A percentile compares a stretch with the other conserved stretches of the same genome.
phyloP scores from a whole-genome alignment of 1,284 basidiomycete species.

The Gastroboletus turbinatus region DNA sequence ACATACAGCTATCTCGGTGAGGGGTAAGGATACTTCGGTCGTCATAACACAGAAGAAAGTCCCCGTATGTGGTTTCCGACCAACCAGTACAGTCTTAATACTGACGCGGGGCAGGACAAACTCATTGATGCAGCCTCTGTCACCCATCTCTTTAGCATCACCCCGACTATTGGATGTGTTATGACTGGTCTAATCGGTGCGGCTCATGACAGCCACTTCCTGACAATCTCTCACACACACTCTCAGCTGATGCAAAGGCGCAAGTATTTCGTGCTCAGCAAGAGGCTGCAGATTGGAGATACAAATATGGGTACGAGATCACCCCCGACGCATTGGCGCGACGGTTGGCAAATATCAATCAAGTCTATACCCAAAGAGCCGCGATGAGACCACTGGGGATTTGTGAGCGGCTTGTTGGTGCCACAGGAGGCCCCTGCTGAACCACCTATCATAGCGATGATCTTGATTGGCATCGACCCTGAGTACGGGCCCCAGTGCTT shows the following conservation, averaged over 20 bases:
- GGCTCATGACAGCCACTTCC: constrained; percentile 20
- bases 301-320: constrained; percentile 98
- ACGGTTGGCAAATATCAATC: constrained; percentile 97
- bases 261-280: constrained; percentile 87
- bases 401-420: constrained; percentile 50
- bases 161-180: constrained; percentile 95
- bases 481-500: constrained; percentile 93
- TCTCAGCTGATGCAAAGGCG: constrained; percentile 85
- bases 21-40: constrained; percentile 93
- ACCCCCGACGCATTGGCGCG: constrained; percentile 94
- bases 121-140: constrained; percentile 93
- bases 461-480: constrained; percentile 90
- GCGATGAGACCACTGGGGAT: constrained; percentile 98
- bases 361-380: constrained; percentile 97
- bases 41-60: constrained; percentile 99
- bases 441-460: constrained; percentile 70
- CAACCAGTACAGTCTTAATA: background rate
- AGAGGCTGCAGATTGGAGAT: constrained; percentile 94
- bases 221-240: constrained; percentile 10
- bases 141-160: constrained; percentile 96
- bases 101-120: constrained; percentile 74
- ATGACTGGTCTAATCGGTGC: constrained; percentile 94
- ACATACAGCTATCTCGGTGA: constrained; percentile 89
- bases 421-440: background rate
- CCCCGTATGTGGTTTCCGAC: constrained; percentile 56